phyloP scores from a whole-genome alignment of 352 stramenopile species.

The Pythium rishiriense region DNA sequence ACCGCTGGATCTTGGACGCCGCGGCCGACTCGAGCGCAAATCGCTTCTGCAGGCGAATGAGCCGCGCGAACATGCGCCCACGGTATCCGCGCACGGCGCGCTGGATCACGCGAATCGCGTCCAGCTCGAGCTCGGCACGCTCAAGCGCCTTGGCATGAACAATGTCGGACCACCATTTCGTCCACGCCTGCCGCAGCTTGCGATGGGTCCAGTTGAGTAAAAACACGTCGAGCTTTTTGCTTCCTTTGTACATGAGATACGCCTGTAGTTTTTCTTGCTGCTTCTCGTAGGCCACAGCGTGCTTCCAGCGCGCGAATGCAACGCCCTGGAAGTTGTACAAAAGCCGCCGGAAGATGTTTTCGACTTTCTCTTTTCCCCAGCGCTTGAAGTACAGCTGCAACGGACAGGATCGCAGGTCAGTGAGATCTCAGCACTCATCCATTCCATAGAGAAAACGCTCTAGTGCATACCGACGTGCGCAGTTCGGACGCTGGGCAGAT shows the following conservation, averaged over 20 bases:
- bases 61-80: slow-evolving; percentile 41
- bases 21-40: slow-evolving; percentile 40
- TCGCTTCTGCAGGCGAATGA: slow-evolving; percentile 48
- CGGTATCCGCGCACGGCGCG: slow-evolving; percentile 57
- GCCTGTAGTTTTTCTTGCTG: slow-evolving; percentile 73
- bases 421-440: background rate
- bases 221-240: slow-evolving; percentile 73
- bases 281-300: slow-evolving; percentile 51
- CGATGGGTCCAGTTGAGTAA: slow-evolving; percentile 70
- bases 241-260: slow-evolving; percentile 79
- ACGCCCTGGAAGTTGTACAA: slow-evolving; percentile 67
- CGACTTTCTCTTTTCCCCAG: slow-evolving; percentile 76
- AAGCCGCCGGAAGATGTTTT: slow-evolving; percentile 70
- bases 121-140: slow-evolving; percentile 42
- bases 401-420: background rate
- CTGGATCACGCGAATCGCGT: slow-evolving; percentile 60
- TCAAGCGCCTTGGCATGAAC: slow-evolving; percentile 52
- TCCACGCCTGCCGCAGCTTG: slow-evolving; percentile 66
- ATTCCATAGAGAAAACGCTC: too few species aligned
- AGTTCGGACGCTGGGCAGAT: slow-evolving; percentile 67
- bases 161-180: slow-evolving; percentile 66
- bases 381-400: slow-evolving; percentile 74
- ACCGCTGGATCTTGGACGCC: slow-evolving; percentile 56
- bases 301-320: slow-evolving; percentile 62
- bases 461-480: slow-evolving; percentile 42